Base-by-base conservation (phyloP, 805 yeast species). In the Hanseniaspora occidentalis region DNA sequence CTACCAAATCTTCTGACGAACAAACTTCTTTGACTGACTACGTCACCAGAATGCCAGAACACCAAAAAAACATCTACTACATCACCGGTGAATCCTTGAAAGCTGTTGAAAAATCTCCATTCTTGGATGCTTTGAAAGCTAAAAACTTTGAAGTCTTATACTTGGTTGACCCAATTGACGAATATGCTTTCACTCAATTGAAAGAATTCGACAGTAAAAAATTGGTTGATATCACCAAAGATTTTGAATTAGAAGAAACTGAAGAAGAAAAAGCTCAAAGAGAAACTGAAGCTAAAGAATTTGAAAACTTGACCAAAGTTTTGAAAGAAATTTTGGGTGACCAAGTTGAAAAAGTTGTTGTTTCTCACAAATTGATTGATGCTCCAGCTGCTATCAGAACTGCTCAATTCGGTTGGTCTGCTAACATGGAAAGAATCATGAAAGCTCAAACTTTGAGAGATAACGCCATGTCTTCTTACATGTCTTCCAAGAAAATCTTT, bases 391-490 rank as follows among this genome's bases (percentile, higher is more conserved):
- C 98, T 56, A 92, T 92, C 66, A 86, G 98, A 79, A 92, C 98
- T 54, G 97, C 96, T 55, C 97, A 92, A 75, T 92, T 92, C 67
- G 98, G 99, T 67, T 92, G 99, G 99, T 92, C 98, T 54, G 99
- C 99, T 61, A 92, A 92, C 77, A 92, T 92, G 98, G 99, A 92
- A 77, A 89, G 98, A 82, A 92, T 92, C 77, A 92, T 92, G 99
- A 92, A 92, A 77, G 98, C 98, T 48, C 99, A 92, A 76, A 98
- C 99, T 57, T 74, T 92, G 60, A 86, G 97, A 75, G 98, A 92
- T 69, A 84, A 95, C 56, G 76, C 95, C 56, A 92, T 92, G 98
- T 86, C 97, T 33, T 78, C 96, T 48, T 92, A 92, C 92, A 92
- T 92, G 99, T 82, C 97, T 37, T 92, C 98, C 43, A 92, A 92